Percentiles rank a stretch among this genome's conserved stretches.
phyloP scores from a whole-genome alignment of 352 stramenopile species.

The Thraustochytrium sp. region DNA sequence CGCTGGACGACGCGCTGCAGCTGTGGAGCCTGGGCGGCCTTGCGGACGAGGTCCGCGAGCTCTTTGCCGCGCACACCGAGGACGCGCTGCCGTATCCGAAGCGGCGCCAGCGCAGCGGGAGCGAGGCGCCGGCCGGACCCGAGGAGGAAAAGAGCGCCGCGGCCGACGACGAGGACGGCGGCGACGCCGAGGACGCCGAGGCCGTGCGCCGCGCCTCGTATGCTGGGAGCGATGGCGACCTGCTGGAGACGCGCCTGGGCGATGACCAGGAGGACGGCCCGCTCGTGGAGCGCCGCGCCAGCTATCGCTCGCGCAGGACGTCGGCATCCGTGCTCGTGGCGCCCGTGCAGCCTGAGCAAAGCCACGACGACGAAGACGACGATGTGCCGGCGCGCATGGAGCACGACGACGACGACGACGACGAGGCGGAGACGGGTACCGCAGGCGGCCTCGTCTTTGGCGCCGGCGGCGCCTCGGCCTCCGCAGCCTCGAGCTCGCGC shows the following conservation, averaged over 20 bases:
- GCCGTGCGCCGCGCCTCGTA: neutral
- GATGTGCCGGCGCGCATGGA: conserved; percentile 52
- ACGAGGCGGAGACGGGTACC: neutral
- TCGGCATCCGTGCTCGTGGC: neutral
- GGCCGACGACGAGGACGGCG: too few relatives aligned
- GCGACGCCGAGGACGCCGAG: conserved; percentile 38
- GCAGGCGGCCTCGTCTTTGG: neutral
- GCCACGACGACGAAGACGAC: conserved; percentile 38
- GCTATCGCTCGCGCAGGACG: neutral
- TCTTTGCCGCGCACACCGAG: neutral
- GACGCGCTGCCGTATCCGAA: neutral
- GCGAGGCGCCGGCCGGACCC: too few relatives aligned
- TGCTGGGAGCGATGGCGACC: neutral
- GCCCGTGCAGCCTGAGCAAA: too few relatives aligned
- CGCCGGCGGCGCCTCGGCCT: too few relatives aligned
- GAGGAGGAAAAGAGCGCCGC: too few relatives aligned
- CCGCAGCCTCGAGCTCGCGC: neutral
- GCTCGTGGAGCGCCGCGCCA: neutral
- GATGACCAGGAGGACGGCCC: neutral
- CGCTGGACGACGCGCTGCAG: neutral
- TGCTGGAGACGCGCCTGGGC: neutral
- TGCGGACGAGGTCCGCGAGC: neutral
- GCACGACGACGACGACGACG: conserved; percentile 72
- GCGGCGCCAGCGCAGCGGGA: too few relatives aligned
- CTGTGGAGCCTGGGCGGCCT: neutral